Evolutionary conservation across 345 rosid genomes (phyloP).

Genomic region (Ailanthus altissimus): DNA sequence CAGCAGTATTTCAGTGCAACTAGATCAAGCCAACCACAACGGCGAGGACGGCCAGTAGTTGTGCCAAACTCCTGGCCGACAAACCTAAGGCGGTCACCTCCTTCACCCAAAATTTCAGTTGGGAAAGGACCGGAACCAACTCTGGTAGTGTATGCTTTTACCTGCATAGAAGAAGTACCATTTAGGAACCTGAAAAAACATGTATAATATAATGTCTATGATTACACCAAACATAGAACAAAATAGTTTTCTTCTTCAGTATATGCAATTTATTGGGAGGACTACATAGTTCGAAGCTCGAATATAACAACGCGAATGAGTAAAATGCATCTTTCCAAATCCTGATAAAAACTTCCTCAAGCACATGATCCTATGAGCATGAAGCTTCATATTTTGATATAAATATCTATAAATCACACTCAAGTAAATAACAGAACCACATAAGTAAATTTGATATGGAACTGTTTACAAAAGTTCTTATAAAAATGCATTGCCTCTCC

Average conservation of each 20-base stretch:
- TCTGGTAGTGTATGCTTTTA: slow-evolving; percentile 96
- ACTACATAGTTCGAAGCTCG: background rate
- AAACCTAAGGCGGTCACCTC: slow-evolving; percentile 85
- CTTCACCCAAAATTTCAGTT: slow-evolving; percentile 81
- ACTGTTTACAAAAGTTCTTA: background rate
- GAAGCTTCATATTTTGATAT: background rate
- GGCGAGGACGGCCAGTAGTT: slow-evolving; percentile 98
- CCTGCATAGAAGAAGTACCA: slow-evolving; percentile 41
- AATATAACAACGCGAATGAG: background rate
- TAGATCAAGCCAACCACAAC: slow-evolving; percentile 98
- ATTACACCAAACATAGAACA: background rate
- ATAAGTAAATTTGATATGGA: background rate
- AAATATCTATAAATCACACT: background rate
- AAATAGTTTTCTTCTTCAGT: background rate
- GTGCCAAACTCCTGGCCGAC: slow-evolving; percentile 98
- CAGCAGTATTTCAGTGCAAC: slow-evolving; percentile 86
- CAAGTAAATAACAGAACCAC: background rate
- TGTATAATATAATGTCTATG: background rate
- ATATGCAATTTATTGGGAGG: slow-evolving; percentile 1
- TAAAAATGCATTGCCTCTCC: background rate
- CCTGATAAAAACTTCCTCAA: background rate
- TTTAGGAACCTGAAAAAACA: background rate
- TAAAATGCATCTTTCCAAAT: background rate
- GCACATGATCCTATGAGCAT: background rate
- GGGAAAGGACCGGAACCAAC: slow-evolving; percentile 99